These are phyloP conservation scores for Verticillium alfalfae DNA, from an alignment of 2,329 filamentous ascomycete species.

Conservation along the genomic window DNA sequence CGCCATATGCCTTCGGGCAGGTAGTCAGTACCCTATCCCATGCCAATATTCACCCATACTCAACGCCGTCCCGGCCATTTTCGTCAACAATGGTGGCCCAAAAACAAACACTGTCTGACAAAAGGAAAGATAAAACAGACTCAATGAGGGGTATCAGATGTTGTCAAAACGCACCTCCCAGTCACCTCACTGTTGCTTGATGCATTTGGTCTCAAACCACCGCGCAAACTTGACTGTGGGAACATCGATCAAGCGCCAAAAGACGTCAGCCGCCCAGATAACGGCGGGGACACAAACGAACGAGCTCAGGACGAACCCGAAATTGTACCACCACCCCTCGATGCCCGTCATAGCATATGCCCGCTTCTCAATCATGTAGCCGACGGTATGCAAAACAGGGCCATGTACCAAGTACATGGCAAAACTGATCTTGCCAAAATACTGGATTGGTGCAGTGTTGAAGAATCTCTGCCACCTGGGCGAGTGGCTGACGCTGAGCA, in stretches of 20 bases:
- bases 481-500: slow-evolving; percentile 42
- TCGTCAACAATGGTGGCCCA: neutral
- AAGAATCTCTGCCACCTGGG: slow-evolving; percentile 44
- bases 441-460: slow-evolving; percentile 43
- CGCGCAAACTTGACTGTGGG: slow-evolving; percentile 51
- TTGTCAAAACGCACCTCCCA: neutral
- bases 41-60: neutral
- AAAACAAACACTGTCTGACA: neutral
- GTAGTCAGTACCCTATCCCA: neutral
- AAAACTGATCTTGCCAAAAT: slow-evolving; percentile 56
- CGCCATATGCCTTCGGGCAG: neutral
- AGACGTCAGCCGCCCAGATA: slow-evolving; percentile 51
- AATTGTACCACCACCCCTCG: slow-evolving; percentile 37
- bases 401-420: slow-evolving; percentile 58
- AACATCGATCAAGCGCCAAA: slow-evolving; percentile 49
- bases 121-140: neutral
- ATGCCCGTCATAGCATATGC: slow-evolving; percentile 41
- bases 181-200: slow-evolving; percentile 15
- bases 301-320: slow-evolving; percentile 40
- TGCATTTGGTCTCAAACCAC: slow-evolving; percentile 44
- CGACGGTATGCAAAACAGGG: slow-evolving; percentile 45
- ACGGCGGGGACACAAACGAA: slow-evolving; percentile 44
- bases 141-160: neutral
- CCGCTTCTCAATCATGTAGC: slow-evolving; percentile 45
- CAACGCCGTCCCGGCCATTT: neutral